A percentile compares a stretch with the other conserved stretches of the same genome.
Conservation (phyloP, 495 filamentous ascomycete genomes). For the Aspergillus diversus region DNA sequence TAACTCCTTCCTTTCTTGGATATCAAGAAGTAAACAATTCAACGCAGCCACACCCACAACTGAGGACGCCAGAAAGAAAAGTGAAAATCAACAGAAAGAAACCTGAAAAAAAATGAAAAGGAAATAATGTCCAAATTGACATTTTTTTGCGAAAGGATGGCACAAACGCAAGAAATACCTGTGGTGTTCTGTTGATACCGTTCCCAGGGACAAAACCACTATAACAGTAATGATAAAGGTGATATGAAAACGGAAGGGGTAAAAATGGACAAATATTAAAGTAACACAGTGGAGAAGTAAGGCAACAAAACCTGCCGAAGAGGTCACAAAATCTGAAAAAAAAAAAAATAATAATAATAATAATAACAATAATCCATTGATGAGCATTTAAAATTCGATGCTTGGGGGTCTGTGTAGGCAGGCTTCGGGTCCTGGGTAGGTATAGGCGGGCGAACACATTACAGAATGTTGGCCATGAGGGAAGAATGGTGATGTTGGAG, state of each 20-base stretch:
- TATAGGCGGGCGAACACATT: slow-evolving; percentile 39
- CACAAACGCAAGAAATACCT: background rate
- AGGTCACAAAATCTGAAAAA: background rate
- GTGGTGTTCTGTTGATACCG: slow-evolving; percentile 5
- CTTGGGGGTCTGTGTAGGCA: slow-evolving; percentile 30
- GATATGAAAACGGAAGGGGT: background rate
- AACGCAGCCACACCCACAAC: background rate
- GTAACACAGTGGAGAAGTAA: background rate
- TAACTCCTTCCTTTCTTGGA: slow-evolving; percentile 8
- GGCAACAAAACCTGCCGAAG: background rate
- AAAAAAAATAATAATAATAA: background rate
- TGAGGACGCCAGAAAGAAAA: background rate
- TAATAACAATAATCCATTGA: slow-evolving; percentile 20
- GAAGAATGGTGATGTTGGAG: slow-evolving; percentile 29
- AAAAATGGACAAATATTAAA: slow-evolving; percentile 3
- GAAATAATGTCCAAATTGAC: background rate
- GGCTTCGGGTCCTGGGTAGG: slow-evolving; percentile 33
- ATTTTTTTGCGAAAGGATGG: no score
- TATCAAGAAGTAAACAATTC: slow-evolving; percentile 3
- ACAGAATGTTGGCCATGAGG: slow-evolving; percentile 32
- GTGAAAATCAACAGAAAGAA: background rate
- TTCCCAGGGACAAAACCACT: slow-evolving; percentile 4
- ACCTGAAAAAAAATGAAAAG: background rate
- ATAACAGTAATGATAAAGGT: slow-evolving; percentile 5
- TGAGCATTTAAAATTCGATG: slow-evolving; percentile 29